Evolutionary conservation across 768 basidiomycete genomes (phyloP).

Genomic region (Myochromella boudieri): DNA sequence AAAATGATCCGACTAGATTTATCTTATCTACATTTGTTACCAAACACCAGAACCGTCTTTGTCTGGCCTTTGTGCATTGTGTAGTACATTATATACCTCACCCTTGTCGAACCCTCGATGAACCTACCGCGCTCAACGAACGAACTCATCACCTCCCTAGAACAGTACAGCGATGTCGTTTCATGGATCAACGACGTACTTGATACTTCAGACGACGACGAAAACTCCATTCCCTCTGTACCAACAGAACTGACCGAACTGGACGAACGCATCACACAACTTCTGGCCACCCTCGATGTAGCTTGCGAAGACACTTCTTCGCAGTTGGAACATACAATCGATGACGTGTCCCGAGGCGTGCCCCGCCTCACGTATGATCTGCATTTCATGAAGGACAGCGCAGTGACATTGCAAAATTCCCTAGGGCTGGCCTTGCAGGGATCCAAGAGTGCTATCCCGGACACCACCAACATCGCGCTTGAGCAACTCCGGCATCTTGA

Average conservation of each 20-base stretch:
- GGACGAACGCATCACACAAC: conserved; percentile 71
- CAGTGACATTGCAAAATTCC: conserved; percentile 68
- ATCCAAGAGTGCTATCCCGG: conserved; percentile 50
- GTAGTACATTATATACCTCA: too few species aligned
- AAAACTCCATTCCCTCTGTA: conserved; percentile 17
- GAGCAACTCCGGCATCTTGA: conserved; percentile 82
- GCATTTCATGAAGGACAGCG: conserved; percentile 95
- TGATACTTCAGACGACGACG: conserved; percentile 28
- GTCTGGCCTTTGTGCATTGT: too few species aligned
- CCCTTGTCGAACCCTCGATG: too few species aligned
- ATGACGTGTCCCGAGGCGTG: conserved; percentile 89
- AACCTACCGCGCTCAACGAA: conserved; percentile 33
- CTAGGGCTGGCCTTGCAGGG: conserved; percentile 62
- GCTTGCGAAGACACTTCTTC: conserved; percentile 87
- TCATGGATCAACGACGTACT: conserved; percentile 76
- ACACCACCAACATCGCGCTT: conserved; percentile 64
- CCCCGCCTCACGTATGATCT: conserved; percentile 93
- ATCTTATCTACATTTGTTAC: too few species aligned
- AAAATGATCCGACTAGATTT: too few species aligned
- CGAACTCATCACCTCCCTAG: conserved; percentile 54
- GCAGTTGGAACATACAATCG: conserved; percentile 83
- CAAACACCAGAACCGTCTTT: too few species aligned
- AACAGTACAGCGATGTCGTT: conserved; percentile 58
- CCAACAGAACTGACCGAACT: conserved; percentile 50
- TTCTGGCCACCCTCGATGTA: conserved; percentile 80